Conservation (phyloP, 495 filamentous ascomycete species). For the Podospora australis region DNA sequence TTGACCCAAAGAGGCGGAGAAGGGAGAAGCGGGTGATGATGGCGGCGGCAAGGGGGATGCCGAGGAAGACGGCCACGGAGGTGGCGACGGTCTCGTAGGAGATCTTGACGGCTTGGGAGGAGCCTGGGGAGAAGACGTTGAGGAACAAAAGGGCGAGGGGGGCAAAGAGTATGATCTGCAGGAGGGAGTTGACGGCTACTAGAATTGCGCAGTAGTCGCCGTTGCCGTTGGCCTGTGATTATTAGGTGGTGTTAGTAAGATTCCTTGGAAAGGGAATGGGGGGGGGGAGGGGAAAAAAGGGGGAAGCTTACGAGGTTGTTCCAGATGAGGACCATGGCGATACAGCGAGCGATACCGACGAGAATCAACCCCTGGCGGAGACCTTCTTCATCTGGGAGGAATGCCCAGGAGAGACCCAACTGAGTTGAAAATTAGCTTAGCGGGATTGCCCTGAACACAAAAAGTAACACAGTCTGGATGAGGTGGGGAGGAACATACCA, state of each 20-base stretch:
- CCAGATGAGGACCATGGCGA: conserved; percentile 60
- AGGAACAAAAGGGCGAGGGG: conserved; percentile 77
- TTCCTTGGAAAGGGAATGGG: no score
- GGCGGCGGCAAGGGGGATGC: conserved; percentile 76
- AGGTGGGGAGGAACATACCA: conserved; percentile 48
- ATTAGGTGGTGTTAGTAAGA: conserved; percentile 26
- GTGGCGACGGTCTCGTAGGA: conserved; percentile 68
- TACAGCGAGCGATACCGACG: conserved; percentile 72
- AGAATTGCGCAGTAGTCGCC: conserved; percentile 84
- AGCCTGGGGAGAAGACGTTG: conserved; percentile 52
- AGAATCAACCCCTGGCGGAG: conserved; percentile 70
- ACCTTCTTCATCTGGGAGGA: conserved; percentile 63
- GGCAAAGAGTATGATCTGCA: conserved; percentile 84
- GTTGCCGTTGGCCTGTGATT: conserved; percentile 68
- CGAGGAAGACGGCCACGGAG: conserved; percentile 77
- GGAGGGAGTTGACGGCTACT: conserved; percentile 77
- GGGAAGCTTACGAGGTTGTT: conserved; percentile 29
- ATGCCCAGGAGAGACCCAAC: conserved; percentile 74
- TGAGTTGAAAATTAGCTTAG: no score
- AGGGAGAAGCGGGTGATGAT: conserved; percentile 65
- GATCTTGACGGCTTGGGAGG: conserved; percentile 34
- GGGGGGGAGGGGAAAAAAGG: neutral
- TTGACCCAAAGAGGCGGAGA: conserved; percentile 43
- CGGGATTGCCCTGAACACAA: no score
- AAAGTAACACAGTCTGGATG: neutral